Percentiles rank a stretch among this genome's conserved stretches.
These are phyloP conservation scores for Aspergillus costaricaensis DNA, from an alignment of 2,329 filamentous ascomycete genomes.

Conservation along the genomic window DNA sequence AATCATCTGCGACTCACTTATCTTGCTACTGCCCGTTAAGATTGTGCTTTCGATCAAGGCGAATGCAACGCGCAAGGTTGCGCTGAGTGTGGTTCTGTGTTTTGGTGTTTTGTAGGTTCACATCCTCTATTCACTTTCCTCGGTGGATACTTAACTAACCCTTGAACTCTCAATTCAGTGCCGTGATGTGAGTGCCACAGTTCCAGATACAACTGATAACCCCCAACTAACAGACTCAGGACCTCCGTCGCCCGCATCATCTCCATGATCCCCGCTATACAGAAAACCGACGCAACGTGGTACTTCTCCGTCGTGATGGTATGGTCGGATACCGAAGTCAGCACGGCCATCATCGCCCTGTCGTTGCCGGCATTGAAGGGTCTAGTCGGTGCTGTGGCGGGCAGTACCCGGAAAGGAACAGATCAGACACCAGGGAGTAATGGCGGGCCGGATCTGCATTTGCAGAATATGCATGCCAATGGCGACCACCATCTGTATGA, in stretches of 20 bases:
- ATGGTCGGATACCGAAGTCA: constrained; percentile 23
- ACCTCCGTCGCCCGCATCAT: constrained; percentile 24
- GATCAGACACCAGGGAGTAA: neutral
- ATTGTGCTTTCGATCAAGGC: constrained; percentile 20
- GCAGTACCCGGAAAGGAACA: neutral
- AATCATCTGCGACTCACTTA: constrained; percentile 23
- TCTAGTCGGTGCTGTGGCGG: neutral
- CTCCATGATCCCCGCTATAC: constrained; percentile 21
- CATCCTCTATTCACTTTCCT: too few relatives aligned
- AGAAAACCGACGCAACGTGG: constrained; percentile 22
- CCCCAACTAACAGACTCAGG: neutral
- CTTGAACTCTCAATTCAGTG: neutral
- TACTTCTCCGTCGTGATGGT: constrained; percentile 25
- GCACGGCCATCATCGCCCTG: constrained; percentile 21
- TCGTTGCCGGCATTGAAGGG: constrained; percentile 20
- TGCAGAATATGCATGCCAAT: neutral
- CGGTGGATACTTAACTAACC: neutral
- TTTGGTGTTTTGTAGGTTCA: constrained; percentile 22
- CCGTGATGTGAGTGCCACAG: constrained; percentile 5
- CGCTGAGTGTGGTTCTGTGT: constrained; percentile 14
- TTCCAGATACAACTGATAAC: too few relatives aligned
- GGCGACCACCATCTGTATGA: neutral
- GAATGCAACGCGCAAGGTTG: constrained; percentile 17
- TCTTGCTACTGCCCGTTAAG: constrained; percentile 20
- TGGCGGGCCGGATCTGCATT: neutral